Percentiles rank a stretch among this genome's conserved stretches.
Evolutionary conservation across 192 early-diverging fungal species (phyloP).

Genomic region (Entomortierella lignicola): DNA sequence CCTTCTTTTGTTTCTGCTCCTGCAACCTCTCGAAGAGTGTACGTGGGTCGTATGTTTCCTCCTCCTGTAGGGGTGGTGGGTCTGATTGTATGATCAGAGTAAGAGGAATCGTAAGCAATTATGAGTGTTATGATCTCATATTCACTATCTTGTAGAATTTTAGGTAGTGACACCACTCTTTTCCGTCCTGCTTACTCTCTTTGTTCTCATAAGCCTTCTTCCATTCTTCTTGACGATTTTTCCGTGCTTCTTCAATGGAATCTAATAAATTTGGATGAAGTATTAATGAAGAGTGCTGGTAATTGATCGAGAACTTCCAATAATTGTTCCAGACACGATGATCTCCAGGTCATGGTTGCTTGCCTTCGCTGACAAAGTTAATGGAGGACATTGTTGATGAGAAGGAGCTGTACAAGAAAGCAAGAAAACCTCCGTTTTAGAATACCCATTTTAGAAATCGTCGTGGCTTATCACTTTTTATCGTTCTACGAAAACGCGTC

Average conservation of each 20-base stretch:
- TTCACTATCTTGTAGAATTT: too few relatives aligned
- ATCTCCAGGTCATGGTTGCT: not conserved
- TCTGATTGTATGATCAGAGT: slow-evolving; percentile 15
- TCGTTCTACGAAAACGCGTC: too few relatives aligned
- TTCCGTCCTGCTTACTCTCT: slow-evolving; percentile 20
- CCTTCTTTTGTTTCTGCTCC: slow-evolving; percentile 73
- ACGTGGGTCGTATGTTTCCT: slow-evolving; percentile 73
- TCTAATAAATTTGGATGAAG: slow-evolving; percentile 2
- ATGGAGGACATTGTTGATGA: slow-evolving; percentile 23
- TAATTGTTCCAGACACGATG: too few relatives aligned
- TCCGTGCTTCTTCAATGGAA: slow-evolving; percentile 49
- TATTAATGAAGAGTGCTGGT: not conserved
- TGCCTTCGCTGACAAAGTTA: slow-evolving; percentile 51
- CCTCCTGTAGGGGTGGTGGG: slow-evolving; percentile 55
- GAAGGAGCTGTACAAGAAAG: too few relatives aligned
- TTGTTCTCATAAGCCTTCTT: slow-evolving; percentile 49
- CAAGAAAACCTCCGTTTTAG: too few relatives aligned
- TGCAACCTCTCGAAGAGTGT: slow-evolving; percentile 81
- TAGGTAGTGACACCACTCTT: too few relatives aligned
- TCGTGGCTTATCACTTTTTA: not conserved
- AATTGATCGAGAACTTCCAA: not conserved
- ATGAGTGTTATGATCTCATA: too few relatives aligned
- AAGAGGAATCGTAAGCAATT: not conserved
- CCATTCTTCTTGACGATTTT: slow-evolving; percentile 53
- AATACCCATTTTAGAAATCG: too few relatives aligned